phyloP scores from a whole-genome alignment of 192 early-diverging fungal genomes.

The Coemansia sp. region DNA sequence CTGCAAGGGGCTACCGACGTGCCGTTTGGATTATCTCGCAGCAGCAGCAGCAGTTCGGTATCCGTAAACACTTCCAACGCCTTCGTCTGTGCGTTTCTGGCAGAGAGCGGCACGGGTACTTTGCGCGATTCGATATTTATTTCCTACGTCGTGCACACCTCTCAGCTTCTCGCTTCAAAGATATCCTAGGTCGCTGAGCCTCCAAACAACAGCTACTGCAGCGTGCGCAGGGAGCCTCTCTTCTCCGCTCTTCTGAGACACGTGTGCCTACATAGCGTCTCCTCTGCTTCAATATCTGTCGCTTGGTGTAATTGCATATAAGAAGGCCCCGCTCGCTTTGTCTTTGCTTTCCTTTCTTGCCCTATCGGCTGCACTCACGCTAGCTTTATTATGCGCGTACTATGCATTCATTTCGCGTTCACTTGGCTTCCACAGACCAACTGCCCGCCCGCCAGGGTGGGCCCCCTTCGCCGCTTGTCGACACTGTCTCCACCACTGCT shows the following conservation, averaged over 20 bases:
- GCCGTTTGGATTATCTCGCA: constrained; percentile 5
- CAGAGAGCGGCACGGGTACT: not conserved
- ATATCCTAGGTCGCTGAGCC: not conserved
- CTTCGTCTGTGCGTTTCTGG: not conserved
- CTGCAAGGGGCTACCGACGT: constrained; percentile 7
- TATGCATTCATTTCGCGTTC: constrained; percentile 54
- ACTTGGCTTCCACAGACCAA: constrained; percentile 48
- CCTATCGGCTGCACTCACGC: not conserved
- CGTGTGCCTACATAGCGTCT: constrained; percentile 6
- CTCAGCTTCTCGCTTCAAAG: not conserved
- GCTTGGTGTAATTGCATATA: constrained; percentile 4
- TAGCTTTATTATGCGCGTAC: constrained; percentile 31
- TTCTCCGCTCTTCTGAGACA: not conserved
- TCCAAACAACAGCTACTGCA: not conserved
- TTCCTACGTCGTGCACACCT: constrained; percentile 1
- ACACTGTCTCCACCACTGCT: not conserved
- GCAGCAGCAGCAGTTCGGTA: constrained; percentile 3
- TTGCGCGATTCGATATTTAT: not conserved
- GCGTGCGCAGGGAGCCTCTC: not conserved
- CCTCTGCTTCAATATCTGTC: constrained; percentile 2
- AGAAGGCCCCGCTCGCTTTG: not conserved
- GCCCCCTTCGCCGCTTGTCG: constrained; percentile 2
- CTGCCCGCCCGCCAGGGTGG: constrained; percentile 11
- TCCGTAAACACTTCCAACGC: not conserved
- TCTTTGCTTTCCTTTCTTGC: not conserved